Percentiles rank a stretch among this genome's conserved stretches.
These are phyloP conservation scores for Trichomonascaceae sp. DNA, from an alignment of 1,139 yeast genomes.

Conservation along the genomic window DNA sequence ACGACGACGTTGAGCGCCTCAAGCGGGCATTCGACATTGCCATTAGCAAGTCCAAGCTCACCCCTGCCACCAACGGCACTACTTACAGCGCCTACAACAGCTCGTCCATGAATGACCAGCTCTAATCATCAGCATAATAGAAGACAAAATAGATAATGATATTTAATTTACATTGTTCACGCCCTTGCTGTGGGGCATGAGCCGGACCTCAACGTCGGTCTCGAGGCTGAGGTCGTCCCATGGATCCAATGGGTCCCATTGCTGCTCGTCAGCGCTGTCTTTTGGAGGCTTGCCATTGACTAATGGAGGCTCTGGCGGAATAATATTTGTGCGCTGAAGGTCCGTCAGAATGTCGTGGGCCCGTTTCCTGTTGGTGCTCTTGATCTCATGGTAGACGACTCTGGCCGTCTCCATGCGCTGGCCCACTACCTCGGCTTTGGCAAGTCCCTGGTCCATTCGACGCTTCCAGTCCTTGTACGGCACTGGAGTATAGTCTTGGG, in stretches of 20 bases:
- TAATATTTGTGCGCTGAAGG: conserved; percentile 6
- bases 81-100: background rate
- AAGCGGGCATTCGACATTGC: conserved; percentile 21
- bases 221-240: conserved; percentile 17
- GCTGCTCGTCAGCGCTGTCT: too few species aligned
- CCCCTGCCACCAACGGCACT: background rate
- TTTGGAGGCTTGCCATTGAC: background rate
- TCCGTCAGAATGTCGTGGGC: conserved; percentile 11
- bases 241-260: conserved; percentile 18
- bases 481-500: conserved; percentile 19
- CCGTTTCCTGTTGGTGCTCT: conserved; percentile 12
- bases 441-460: conserved; percentile 13
- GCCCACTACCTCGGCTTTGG: conserved; percentile 8
- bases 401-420: conserved; percentile 8
- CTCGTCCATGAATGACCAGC: background rate
- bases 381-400: conserved; percentile 11
- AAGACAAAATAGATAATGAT: background rate
- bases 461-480: conserved; percentile 21
- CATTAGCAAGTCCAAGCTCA: background rate
- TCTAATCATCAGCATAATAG: background rate
- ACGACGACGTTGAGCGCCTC: conserved; percentile 51
- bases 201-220: conserved; percentile 16
- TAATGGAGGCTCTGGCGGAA: background rate
- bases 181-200: conserved; percentile 18
- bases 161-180: conserved; percentile 6